Percentiles rank a stretch among this genome's conserved stretches.
These are phyloP conservation scores for Nemania sp. DNA, from an alignment of 2,329 filamentous ascomycete genomes.

Conservation along the genomic window DNA sequence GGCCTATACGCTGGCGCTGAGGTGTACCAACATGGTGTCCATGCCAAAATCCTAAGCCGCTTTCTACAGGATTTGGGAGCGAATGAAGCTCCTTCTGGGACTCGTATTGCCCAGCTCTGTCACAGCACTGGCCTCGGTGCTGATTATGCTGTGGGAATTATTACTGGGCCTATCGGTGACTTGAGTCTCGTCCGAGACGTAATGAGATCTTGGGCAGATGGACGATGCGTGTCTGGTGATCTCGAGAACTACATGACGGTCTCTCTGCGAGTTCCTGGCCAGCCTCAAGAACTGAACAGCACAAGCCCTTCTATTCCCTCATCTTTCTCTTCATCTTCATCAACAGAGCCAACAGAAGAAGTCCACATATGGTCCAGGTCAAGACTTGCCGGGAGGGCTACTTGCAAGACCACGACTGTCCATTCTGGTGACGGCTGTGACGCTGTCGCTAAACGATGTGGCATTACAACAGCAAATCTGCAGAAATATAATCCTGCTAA, in stretches of 20 bases:
- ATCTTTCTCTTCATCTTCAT: background rate
- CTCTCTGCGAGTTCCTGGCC: background rate
- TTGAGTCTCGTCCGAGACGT: background rate
- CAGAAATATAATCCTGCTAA: background rate
- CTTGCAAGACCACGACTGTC: background rate
- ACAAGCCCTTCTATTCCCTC: background rate
- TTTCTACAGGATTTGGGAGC: conserved; percentile 1
- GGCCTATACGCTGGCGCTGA: background rate
- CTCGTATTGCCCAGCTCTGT: conserved; percentile 1
- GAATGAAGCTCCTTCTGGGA: background rate
- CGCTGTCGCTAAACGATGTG: conserved; percentile 1
- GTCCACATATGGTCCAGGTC: background rate
- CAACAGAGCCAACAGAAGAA: background rate
- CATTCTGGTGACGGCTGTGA: conserved; percentile 6
- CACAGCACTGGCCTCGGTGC: background rate
- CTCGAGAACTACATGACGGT: conserved; percentile 1
- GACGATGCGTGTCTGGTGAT: background rate
- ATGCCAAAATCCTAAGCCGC: background rate
- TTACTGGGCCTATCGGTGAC: background rate
- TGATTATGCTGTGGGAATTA: background rate
- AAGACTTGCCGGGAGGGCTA: background rate
- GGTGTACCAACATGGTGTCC: conserved; percentile 4
- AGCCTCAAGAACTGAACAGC: background rate
- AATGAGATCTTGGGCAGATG: conserved; percentile 2
- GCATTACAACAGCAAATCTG: background rate